Percentiles rank a stretch among this genome's conserved stretches.
phyloP scores from a whole-genome alignment of 2,329 filamentous ascomycete species.

The Hansfordia pulvinata region DNA sequence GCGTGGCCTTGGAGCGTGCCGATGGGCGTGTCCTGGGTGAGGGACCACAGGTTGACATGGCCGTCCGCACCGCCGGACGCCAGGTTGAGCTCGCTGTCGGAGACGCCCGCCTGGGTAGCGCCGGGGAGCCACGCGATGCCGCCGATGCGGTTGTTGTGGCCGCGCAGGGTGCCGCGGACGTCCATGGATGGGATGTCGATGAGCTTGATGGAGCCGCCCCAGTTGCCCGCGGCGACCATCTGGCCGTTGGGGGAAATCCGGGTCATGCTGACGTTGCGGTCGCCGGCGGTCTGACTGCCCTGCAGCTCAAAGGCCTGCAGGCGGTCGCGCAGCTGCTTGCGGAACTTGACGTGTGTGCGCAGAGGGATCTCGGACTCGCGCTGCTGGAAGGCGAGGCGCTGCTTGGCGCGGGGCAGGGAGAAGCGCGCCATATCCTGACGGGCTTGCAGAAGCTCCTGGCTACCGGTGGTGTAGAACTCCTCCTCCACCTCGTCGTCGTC shows the following conservation, averaged over 20 bases:
- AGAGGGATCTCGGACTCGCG: constrained; percentile 72
- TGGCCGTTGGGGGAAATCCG: constrained; percentile 79
- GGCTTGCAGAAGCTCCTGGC: constrained; percentile 58
- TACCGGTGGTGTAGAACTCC: constrained; percentile 88
- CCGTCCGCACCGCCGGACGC: constrained; percentile 86
- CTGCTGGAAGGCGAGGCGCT: constrained; percentile 63
- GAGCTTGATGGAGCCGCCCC: constrained; percentile 80
- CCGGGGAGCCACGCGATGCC: constrained; percentile 85
- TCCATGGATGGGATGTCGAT: constrained; percentile 73
- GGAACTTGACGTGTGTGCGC: constrained; percentile 81
- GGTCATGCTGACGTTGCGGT: constrained; percentile 82
- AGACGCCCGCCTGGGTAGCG: constrained; percentile 58
- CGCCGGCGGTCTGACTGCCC: constrained; percentile 83
- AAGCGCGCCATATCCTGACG: constrained; percentile 69
- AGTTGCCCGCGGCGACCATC: constrained; percentile 79
- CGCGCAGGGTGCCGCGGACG: constrained; percentile 61
- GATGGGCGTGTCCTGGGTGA: constrained; percentile 74
- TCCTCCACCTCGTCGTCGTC: constrained; percentile 67
- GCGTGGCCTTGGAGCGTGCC: constrained; percentile 73
- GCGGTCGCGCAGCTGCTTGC: constrained; percentile 76
- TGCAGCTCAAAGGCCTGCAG: constrained; percentile 78
- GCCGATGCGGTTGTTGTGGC: constrained; percentile 80
- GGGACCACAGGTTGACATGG: constrained; percentile 78
- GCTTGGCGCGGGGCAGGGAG: constrained; percentile 71
- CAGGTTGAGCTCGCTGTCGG: too few relatives aligned